Evolutionary conservation across 2,329 filamentous ascomycete genomes (phyloP), one percentile per base, ranked within the genome.

Genomic region (Cladosporium sp.): DNA sequence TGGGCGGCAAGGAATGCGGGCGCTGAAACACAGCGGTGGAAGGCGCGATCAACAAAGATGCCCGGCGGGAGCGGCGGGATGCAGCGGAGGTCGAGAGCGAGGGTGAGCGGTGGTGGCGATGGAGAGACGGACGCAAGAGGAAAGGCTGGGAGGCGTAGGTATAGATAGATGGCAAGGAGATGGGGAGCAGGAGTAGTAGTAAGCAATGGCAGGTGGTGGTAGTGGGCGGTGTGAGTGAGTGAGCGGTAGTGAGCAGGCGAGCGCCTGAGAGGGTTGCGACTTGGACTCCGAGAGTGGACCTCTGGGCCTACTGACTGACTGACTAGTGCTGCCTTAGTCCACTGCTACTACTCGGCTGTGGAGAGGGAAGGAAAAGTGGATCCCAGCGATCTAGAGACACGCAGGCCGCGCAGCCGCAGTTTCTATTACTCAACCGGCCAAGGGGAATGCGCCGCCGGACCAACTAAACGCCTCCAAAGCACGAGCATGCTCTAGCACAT

Each of bases 31-130:
- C 61, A 59, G 49, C 50, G 33, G 23, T 11, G 62, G 62, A 59
- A 65, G 62, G 62, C 46, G 62, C 62, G 62, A 59, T 65, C 62
- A 62, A 65, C 55, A 61, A 53, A 65, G 63, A 50, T 33, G 62
- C 29, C 37, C 61, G 26, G 21, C 40, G 61, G 49, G 37, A 44
- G 37, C 37, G 37, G 37, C 37, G 37, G 37, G 37, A 44, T 44
- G 37, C 29, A 40, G 56, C 23, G 55, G 23, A 11, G 14, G 23
- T 7, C 33, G 60, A 55, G 46, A 33, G 55, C 35, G 28, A 49
- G 40, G 18, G 33, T 58, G 31, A 12, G 52, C 49, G 66, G 35
- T 40, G 44, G 62, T 49, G 5, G 58, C 18, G 29, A 16, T 28
- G 21, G 28, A 56, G 55, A 40, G 52, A 52, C 18, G 50, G 40